phyloP scores from a whole-genome alignment of 2,329 filamentous ascomycete genomes.

The Claviceps quebecensis region DNA sequence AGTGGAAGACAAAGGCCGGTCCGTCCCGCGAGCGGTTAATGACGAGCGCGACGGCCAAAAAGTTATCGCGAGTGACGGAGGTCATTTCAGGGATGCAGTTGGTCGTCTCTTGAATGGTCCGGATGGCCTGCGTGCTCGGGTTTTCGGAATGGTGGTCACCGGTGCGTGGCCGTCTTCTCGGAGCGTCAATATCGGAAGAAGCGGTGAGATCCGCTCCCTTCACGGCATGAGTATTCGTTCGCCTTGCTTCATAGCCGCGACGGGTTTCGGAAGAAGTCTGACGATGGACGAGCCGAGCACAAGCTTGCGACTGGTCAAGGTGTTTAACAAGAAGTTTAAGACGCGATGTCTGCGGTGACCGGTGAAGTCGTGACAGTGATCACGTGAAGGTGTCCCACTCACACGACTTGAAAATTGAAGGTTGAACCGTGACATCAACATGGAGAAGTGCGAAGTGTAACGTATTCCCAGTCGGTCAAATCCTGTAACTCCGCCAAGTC shows the following conservation, averaged over 20 bases:
- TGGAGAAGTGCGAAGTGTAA: too few species aligned
- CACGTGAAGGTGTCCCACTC: too few species aligned
- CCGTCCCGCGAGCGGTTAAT: conserved; percentile 64
- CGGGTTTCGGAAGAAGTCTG: background rate
- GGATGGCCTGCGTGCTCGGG: background rate
- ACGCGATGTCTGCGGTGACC: background rate
- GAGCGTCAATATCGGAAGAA: too few species aligned
- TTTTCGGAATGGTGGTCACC: background rate
- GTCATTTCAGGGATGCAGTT: conserved; percentile 23
- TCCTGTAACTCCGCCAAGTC: too few species aligned
- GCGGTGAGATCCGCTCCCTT: background rate
- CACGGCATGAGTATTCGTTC: background rate
- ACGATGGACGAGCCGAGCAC: background rate
- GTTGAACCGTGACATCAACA: too few species aligned
- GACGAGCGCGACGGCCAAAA: conserved; percentile 59
- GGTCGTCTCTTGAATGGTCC: background rate
- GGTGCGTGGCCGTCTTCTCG: too few species aligned
- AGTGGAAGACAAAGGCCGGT: conserved; percentile 75
- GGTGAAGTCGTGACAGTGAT: too few species aligned
- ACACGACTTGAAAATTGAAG: too few species aligned
- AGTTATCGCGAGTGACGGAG: conserved; percentile 38
- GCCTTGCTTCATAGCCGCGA: background rate
- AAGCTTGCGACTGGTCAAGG: too few species aligned
- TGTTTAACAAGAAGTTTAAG: background rate
- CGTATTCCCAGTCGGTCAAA: too few species aligned